phyloP scores from a whole-genome alignment of 1,284 basidiomycete species.

The Ustilago nuda region DNA sequence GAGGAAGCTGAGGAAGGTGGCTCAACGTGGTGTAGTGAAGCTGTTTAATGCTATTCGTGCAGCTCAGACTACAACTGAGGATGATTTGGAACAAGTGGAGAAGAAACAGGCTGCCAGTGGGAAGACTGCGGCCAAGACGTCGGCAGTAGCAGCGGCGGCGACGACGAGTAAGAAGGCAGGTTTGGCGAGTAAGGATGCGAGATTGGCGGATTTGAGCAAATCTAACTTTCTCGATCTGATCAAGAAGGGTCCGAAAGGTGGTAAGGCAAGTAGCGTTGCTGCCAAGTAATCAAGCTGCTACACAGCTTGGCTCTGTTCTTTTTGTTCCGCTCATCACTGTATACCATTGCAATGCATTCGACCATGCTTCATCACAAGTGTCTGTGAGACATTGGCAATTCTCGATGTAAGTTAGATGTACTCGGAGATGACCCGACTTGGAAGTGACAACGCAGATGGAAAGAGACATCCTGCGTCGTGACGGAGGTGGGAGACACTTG shows the following conservation, averaged over 20 bases:
- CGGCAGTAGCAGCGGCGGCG: constrained; percentile 2
- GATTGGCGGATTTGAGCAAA: constrained; percentile 65
- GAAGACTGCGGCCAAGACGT: constrained; percentile 7
- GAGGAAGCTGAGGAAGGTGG: constrained; percentile 63
- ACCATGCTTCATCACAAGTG: background rate
- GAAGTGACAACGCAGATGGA: background rate
- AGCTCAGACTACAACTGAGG: constrained; percentile 62
- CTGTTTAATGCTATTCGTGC: constrained; percentile 68
- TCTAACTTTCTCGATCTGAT: constrained; percentile 67
- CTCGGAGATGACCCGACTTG: background rate
- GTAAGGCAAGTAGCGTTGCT: constrained; percentile 25
- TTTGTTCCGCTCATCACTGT: constrained; percentile 10
- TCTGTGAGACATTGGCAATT: background rate
- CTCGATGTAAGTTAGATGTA: background rate
- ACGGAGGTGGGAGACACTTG: background rate
- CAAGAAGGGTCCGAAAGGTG: constrained; percentile 38
- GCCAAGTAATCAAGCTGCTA: constrained; percentile 25
- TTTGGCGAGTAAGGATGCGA: constrained; percentile 55
- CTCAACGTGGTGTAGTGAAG: constrained; percentile 68
- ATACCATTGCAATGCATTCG: constrained; percentile 28
- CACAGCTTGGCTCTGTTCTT: background rate
- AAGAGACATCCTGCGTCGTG: background rate
- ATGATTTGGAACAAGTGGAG: constrained; percentile 56
- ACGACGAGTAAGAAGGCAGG: constrained; percentile 38
- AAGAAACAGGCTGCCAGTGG: constrained; percentile 30